Conservation (phyloP, 176 grass and related monocot genomes). For the Miscanthus lutarioriparius region DNA sequence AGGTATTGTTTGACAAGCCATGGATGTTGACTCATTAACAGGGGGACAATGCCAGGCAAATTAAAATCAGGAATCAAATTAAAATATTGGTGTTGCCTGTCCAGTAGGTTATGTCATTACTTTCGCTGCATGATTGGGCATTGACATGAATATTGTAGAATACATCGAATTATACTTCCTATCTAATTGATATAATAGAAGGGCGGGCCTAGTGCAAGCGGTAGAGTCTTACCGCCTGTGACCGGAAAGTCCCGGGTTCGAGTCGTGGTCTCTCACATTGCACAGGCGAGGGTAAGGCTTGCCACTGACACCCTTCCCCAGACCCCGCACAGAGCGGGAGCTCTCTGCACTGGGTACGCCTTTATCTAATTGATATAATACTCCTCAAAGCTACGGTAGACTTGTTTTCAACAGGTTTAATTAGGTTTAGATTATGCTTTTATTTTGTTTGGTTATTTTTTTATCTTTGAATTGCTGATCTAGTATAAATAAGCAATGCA, state of each 20-base stretch:
- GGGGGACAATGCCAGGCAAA: constrained; percentile 33
- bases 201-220: no score
- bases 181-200: neutral
- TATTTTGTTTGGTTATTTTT: neutral
- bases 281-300: no score
- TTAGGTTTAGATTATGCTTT: neutral
- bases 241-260: no score
- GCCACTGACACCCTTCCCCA: no score
- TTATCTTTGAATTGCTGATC: neutral
- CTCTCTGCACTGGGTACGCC: no score
- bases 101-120: neutral
- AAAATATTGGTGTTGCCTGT: neutral
- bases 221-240: no score
- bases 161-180: neutral
- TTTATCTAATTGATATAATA: neutral
- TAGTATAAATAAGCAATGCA: neutral
- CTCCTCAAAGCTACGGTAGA: neutral
- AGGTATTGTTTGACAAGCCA: constrained; percentile 55
- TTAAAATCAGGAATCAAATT: constrained; percentile 22
- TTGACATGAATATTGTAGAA: neutral
- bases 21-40: constrained; percentile 64
- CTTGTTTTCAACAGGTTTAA: neutral
- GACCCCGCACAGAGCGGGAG: no score
- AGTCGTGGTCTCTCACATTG: no score
- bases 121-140: constrained; percentile 13